Evolutionary conservation across 805 yeast genomes (phyloP), one percentile per base, ranked within the genome.

Genomic region (Limtongia smithiae): DNA sequence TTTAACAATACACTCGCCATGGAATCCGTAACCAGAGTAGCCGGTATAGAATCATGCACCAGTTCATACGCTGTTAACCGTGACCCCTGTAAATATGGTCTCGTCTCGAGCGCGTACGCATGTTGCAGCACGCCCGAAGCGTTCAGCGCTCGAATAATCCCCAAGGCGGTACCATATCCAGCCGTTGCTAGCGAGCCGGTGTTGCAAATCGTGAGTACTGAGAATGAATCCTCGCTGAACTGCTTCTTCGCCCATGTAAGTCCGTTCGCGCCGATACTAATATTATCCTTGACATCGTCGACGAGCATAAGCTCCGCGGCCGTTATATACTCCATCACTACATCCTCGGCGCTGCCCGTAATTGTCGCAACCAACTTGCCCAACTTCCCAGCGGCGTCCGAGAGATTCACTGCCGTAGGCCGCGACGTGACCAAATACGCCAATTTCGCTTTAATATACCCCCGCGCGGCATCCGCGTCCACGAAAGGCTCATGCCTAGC

Each of bases 1-100:
- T 77, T 71, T 44, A 90, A 73, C 50, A 89, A 73, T 37, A 90
- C 82, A 0, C 95, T 80, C 1, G 85, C 94, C 91, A 91, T 90
- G 51, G 88, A 85, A 64, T 91, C 98, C 9, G 96, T 84, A 54
- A 91, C 79, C 52, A 91, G 71, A 1, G 95, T 87, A 41, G 93
- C 81, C 14, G 97, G 97, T 36, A 93, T 86, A 18, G 78, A 64
- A 55, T 91, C 97, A 61, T 85, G 82, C 14, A 85, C 82, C 39
- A 91, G 75, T 66, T 91, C 98, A 67, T 81, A 91, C 0, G 97
- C 90, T 0, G 97, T 91, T 50, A 91, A 73, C 58, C 95, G 78
- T 0, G 97, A 87, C 8, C 98, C 98, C 70, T 91, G 97, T 66
- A 91, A 89, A 65, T 91, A 93, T 1, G 98, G 98, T 60, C 98